These are phyloP conservation scores for Boletus reticuloceps DNA, from an alignment of 768 basidiomycete species.

Conservation along the genomic window DNA sequence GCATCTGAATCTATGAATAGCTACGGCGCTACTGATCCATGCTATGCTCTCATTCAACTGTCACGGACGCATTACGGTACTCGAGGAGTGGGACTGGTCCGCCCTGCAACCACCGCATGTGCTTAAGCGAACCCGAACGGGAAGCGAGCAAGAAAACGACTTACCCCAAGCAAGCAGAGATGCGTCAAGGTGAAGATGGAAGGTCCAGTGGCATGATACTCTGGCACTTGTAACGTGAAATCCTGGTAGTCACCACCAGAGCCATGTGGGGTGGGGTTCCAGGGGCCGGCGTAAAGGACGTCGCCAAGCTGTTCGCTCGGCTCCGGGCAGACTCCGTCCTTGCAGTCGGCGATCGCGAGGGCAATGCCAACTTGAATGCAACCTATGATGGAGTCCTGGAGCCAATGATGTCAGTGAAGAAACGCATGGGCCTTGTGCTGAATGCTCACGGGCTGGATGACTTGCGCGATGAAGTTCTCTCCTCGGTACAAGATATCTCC, in stretches of 20 bases:
- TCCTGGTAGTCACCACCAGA: slow-evolving; percentile 32
- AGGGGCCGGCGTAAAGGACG: slow-evolving; percentile 30
- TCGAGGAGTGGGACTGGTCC: slow-evolving; percentile 27
- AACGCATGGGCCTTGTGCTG: background rate
- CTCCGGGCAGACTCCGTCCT: slow-evolving; percentile 21
- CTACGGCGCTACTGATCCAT: too few relatives aligned
- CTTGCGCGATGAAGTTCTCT: slow-evolving; percentile 15
- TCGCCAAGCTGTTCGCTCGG: slow-evolving; percentile 19
- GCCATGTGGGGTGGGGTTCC: slow-evolving; percentile 23
- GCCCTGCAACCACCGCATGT: slow-evolving; percentile 9
- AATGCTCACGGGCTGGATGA: slow-evolving; percentile 22
- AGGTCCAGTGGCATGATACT: slow-evolving; percentile 10
- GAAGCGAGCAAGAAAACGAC: background rate
- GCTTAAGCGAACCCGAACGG: background rate
- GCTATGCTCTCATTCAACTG: too few relatives aligned
- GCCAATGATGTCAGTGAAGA: background rate
- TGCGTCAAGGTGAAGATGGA: slow-evolving; percentile 32
- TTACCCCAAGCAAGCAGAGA: slow-evolving; percentile 29
- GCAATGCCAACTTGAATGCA: slow-evolving; percentile 32
- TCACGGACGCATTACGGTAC: slow-evolving; percentile 18
- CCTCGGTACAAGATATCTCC: slow-evolving; percentile 19
- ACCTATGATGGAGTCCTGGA: slow-evolving; percentile 16
- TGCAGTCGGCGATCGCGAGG: slow-evolving; percentile 21
- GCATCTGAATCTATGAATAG: too few relatives aligned
- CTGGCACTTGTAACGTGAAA: slow-evolving; percentile 20